Base-by-base conservation (phyloP, 2,329 filamentous ascomycete genomes). In the Sporothrix brunneoviolacea region DNA sequence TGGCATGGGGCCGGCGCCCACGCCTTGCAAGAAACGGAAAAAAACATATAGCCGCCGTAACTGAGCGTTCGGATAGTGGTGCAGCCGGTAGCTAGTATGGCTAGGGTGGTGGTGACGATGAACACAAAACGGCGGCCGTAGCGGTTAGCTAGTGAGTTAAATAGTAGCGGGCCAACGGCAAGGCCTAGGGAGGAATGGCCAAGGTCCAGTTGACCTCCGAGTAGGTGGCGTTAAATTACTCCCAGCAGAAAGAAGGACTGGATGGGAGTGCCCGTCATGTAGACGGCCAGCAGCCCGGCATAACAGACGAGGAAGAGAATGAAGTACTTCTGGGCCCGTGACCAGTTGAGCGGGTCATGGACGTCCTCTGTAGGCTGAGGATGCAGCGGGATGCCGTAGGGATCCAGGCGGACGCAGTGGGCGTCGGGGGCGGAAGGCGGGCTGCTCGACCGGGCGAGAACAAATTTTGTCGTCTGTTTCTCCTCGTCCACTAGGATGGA, bases 1-100 rank as follows among this genome's bases (percentile, higher is more conserved):
- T 72, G 79, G 3, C 74, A 68, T 1, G 71, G 77, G 76, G 32
- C 70, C 70, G 9, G 76, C 74, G 0, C 76, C 76, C 9, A 80
- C 66, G 0, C 77, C 77, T 58, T 80, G 76, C 57, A 80, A 77
- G 57, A 80, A 79, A 3, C 77, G 64, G 1, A 73, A 74, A 73
- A 74, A 10, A 72, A 71, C 74, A 80, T 77, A 60, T 80, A 80
- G 0, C 69, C 70, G 1, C 61, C 56, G 58, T 76, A 77, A 24
- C 61, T 60, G 3, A 62, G 55, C 10, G 66, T 60, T 6, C 22
- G 28, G 6, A 64, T 55, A 5, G 65, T 62, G 21, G 64, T 64
- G 41, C 66, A 64, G 37, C 66, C 53, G 40, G 62, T 65, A 3
- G 65, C 55, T 24, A 57, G 61, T 24, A 69, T 54, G 22, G 65